phyloP scores from a whole-genome alignment of 345 rosid species.

The Gossypium stocksii region DNA sequence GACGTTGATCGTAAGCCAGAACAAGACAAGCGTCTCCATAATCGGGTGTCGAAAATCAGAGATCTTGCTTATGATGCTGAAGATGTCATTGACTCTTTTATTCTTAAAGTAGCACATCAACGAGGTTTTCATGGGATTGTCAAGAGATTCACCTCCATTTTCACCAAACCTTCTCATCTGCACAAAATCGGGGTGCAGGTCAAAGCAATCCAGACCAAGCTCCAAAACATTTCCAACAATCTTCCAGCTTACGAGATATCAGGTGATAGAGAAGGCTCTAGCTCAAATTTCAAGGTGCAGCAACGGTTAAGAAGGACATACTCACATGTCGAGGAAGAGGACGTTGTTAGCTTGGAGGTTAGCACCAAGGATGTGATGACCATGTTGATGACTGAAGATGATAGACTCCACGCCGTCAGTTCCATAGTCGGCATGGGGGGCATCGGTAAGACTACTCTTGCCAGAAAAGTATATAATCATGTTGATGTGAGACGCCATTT shows the following conservation, averaged over 20 bases:
- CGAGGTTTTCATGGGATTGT: not conserved
- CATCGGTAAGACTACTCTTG: too few relatives aligned
- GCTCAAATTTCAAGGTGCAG: not conserved
- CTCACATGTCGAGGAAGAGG: not conserved
- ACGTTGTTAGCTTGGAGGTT: not conserved
- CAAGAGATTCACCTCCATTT: not conserved
- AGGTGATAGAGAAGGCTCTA: not conserved
- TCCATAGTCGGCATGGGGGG: too few relatives aligned
- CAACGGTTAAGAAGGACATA: not conserved
- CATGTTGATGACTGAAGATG: too few relatives aligned
- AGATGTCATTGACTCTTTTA: not conserved
- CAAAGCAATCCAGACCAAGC: not conserved
- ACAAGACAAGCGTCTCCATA: not conserved
- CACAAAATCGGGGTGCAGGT: not conserved
- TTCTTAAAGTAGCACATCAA: not conserved
- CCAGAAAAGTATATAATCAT: too few relatives aligned
- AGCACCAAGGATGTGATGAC: too few relatives aligned
- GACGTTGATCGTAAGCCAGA: not conserved
- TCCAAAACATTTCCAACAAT: not conserved
- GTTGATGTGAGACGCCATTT: too few relatives aligned
- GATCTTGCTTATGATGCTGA: not conserved
- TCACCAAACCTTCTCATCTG: conserved; percentile 7
- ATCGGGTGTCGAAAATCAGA: not conserved
- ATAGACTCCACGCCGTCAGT: too few relatives aligned
- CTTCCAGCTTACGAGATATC: not conserved